These are phyloP conservation scores for Alectoria sarmentosa DNA, from an alignment of 495 filamentous ascomycete species.

Conservation along the genomic window DNA sequence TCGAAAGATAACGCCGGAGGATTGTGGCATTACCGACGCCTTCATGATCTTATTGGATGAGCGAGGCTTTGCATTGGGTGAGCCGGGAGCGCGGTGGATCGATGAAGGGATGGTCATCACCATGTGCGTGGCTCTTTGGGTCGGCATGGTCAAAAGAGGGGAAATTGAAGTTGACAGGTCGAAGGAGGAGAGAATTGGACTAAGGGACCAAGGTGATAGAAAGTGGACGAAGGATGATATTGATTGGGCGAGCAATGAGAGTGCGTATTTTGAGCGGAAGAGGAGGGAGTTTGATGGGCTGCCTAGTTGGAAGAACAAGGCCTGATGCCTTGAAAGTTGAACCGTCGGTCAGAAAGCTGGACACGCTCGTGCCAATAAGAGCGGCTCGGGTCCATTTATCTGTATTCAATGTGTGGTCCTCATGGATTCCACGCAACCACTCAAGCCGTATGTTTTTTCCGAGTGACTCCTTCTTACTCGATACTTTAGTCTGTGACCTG, in stretches of 20 bases:
- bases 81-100: constrained; percentile 15
- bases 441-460: too few relatives aligned
- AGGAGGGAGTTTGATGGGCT: constrained; percentile 21
- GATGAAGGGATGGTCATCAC: constrained; percentile 11
- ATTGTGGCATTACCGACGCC: constrained; percentile 18
- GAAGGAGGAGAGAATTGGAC: constrained; percentile 17
- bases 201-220: constrained; percentile 16
- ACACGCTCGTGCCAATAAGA: neutral
- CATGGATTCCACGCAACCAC: too few relatives aligned
- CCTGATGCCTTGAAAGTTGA: neutral
- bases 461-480: too few relatives aligned
- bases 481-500: too few relatives aligned
- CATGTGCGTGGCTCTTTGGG: constrained; percentile 17
- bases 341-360: neutral
- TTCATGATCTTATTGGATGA: constrained; percentile 18
- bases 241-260: constrained; percentile 12
- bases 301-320: constrained; percentile 22
- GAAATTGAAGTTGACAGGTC: constrained; percentile 11
- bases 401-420: too few relatives aligned
- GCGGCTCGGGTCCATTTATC: neutral
- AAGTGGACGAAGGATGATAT: constrained; percentile 18
- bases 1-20: constrained; percentile 14
- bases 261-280: constrained; percentile 18
- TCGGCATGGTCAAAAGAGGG: constrained; percentile 15
- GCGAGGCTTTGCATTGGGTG: constrained; percentile 9